phyloP scores from a whole-genome alignment of 495 filamentous ascomycete genomes.

The Aspergillus nanangensis region DNA sequence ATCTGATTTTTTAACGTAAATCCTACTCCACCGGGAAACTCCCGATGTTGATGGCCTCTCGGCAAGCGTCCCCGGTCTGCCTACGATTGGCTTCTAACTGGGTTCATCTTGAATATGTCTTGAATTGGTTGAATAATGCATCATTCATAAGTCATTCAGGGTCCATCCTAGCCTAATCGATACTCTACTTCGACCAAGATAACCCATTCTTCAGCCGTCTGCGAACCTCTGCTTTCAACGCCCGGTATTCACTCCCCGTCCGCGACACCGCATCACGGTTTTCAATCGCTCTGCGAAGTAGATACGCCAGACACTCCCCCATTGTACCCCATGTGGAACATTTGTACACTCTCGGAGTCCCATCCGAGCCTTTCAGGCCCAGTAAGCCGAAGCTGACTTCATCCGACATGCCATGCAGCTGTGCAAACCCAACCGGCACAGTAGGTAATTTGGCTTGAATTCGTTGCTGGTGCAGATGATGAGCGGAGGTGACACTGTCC shows the following conservation, averaged over 20 bases:
- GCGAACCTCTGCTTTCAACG: constrained; percentile 62
- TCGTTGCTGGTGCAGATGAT: constrained; percentile 28
- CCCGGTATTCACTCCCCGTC: constrained; percentile 62
- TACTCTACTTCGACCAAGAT: constrained; percentile 6
- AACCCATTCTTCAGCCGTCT: constrained; percentile 42
- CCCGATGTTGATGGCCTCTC: too few relatives aligned
- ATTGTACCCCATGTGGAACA: constrained; percentile 84
- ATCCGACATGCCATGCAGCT: constrained; percentile 92
- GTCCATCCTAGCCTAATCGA: too few relatives aligned
- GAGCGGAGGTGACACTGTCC: constrained; percentile 28
- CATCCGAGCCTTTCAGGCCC: constrained; percentile 32
- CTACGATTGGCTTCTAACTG: too few relatives aligned
- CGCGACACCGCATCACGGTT: constrained; percentile 80
- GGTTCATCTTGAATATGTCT: too few relatives aligned
- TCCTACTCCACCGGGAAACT: too few relatives aligned
- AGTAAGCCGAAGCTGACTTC: constrained; percentile 78
- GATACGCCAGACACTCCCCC: constrained; percentile 82
- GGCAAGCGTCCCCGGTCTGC: too few relatives aligned
- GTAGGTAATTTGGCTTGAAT: constrained; percentile 24
- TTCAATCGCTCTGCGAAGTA: constrained; percentile 80
- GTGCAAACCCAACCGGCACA: constrained; percentile 41
- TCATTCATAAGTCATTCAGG: too few relatives aligned
- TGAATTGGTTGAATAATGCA: too few relatives aligned
- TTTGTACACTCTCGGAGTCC: constrained; percentile 65
- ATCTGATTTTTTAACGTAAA: too few relatives aligned